These are phyloP conservation scores for Leccinum solheimii DNA, from an alignment of 1,284 basidiomycete genomes.

Conservation along the genomic window DNA sequence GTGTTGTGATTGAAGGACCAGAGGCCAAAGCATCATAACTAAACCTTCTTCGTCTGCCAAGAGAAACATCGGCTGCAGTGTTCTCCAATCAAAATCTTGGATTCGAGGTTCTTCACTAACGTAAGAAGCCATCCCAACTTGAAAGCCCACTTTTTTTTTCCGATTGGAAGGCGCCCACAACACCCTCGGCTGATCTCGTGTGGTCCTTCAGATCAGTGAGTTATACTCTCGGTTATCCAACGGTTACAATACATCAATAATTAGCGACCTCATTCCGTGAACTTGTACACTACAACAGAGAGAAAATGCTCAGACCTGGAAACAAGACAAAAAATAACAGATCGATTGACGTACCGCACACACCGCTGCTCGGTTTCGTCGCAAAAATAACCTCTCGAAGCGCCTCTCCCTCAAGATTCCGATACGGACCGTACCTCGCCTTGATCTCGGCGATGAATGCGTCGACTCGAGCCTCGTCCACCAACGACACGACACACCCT, in stretches of 20 bases:
- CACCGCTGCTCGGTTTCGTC: slow-evolving; percentile 83
- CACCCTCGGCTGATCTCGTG: neutral
- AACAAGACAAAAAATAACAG: neutral
- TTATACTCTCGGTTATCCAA: neutral
- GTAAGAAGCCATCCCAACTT: too few relatives aligned
- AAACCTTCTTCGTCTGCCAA: neutral
- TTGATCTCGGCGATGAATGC: slow-evolving; percentile 68
- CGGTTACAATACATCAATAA: neutral
- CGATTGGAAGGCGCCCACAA: too few relatives aligned
- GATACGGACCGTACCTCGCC: slow-evolving; percentile 62
- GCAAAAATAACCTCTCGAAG: slow-evolving; percentile 76
- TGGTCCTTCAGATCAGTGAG: neutral
- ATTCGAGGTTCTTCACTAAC: too few relatives aligned
- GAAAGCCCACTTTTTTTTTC: too few relatives aligned
- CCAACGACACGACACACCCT: slow-evolving; percentile 83
- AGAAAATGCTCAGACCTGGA: neutral
- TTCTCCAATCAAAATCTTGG: too few relatives aligned
- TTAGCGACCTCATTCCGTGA: slow-evolving; percentile 15
- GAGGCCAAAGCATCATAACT: neutral
- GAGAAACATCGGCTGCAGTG: neutral
- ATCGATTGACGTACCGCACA: slow-evolving; percentile 60
- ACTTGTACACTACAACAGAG: slow-evolving; percentile 28
- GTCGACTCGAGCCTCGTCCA: slow-evolving; percentile 65
- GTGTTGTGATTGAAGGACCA: neutral
- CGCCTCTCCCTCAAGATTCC: slow-evolving; percentile 56